Evolutionary conservation across 306 rosid species (phyloP), one percentile per base, ranked within the genome.

Genomic region (Argentina anserina): DNA sequence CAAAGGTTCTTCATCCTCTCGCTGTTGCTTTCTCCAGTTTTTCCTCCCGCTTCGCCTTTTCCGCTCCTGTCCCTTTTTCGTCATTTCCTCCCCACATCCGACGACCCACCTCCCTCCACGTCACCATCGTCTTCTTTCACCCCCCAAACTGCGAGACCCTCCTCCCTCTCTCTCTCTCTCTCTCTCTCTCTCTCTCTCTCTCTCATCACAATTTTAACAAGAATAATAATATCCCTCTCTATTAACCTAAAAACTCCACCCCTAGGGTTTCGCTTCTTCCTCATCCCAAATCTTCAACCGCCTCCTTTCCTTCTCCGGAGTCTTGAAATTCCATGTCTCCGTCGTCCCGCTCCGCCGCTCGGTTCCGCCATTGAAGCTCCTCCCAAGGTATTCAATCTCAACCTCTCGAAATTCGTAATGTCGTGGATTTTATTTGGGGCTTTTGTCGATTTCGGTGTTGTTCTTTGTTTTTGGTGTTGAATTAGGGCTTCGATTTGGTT

Each of bases 121-220:
- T 88, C 96, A 85, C 80, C 80, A 60, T 77, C 86, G 86, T 85
- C 86, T 80, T 82, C 89, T 77, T 74, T n/a, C n/a, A n/a, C 89
- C 77, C 76, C 36, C 46, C 72, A 70, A 33, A 33, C 86, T 61
- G 83, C 79, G 81, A 74, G 36, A 33, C 36, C 81, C 72, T 79
- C 76, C 82, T 76, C 64, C 26, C 69, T 74, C 85, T 65, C 56
- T 7, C 53, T 18, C 73, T 15, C 65, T 56, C 72, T 71, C 60
- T 31, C 55, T 31, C 58, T 33, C 69, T 74, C 85, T 65, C 56
- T 4, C 53, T 15, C 73, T 15, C 65, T 56, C 72, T 76, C 60
- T 31, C 55, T 33, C 58, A 36, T 52, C 20, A 49, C 26, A n/a
- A 61, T 53, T 33, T 33, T 33, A 33, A 33, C 36, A 49, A 60